phyloP scores from a whole-genome alignment of 2,329 filamentous ascomycete genomes.

The Botryotinia convoluta region DNA sequence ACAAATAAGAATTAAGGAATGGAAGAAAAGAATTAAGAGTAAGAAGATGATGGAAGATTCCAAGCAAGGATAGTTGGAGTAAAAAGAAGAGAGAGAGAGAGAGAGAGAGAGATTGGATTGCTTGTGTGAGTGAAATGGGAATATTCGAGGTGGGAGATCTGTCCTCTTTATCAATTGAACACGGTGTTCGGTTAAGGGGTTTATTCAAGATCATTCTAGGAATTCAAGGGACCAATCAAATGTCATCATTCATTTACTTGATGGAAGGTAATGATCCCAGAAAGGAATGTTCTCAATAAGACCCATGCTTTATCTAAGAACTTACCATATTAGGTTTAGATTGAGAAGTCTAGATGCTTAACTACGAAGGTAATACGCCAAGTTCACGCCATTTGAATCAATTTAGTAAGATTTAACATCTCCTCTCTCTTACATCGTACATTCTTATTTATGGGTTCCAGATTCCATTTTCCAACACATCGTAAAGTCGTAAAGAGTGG shows the following conservation, averaged over 20 bases:
- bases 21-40: not conserved
- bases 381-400: slow-evolving; percentile 9
- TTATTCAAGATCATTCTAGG: not conserved
- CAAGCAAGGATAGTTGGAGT: not conserved
- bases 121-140: not conserved
- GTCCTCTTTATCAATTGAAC: slow-evolving; percentile 23
- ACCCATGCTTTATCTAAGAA: not conserved
- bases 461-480: not conserved
- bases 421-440: no score
- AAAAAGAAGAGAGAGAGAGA: not conserved
- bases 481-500: not conserved
- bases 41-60: not conserved
- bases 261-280: not conserved
- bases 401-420: not conserved
- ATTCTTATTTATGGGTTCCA: not conserved
- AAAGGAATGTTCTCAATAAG: slow-evolving; percentile 2
- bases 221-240: not conserved
- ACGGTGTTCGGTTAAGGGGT: slow-evolving; percentile 19
- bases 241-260: not conserved
- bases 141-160: slow-evolving; percentile 19
- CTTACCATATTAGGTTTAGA: not conserved
- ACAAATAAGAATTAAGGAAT: not conserved
- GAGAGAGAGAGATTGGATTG: not conserved
- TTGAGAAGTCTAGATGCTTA: not conserved
- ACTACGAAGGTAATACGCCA: not conserved